Conservation (phyloP, 305 asterid species). For the Striga hermonthica region DNA sequence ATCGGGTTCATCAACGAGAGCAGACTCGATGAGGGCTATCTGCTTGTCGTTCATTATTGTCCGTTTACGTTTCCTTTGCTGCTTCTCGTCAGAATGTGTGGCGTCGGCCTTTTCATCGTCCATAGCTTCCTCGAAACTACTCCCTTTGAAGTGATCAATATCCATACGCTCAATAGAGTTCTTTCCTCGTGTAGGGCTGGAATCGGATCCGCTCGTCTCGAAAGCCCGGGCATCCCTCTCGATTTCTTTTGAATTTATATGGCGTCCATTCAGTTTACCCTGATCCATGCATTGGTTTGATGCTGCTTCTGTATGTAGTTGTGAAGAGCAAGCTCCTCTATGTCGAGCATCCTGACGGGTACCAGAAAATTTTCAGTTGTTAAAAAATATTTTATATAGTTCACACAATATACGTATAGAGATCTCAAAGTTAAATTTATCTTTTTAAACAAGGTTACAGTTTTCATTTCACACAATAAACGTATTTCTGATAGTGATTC, state of each 20-base stretch:
- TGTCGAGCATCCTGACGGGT: conserved; percentile 50
- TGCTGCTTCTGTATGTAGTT: conserved; percentile 35
- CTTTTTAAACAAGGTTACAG: conserved; percentile 7
- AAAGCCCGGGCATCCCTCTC: conserved; percentile 55
- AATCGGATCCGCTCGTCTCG: conserved; percentile 81
- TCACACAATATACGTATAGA: not conserved
- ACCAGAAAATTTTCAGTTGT: not conserved
- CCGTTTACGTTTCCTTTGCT: conserved; percentile 86
- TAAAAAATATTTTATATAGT: too few relatives aligned
- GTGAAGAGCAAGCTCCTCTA: conserved; percentile 34
- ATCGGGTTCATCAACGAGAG: conserved; percentile 77
- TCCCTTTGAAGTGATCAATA: conserved; percentile 50
- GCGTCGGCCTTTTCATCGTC: conserved; percentile 65
- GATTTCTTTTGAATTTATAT: conserved; percentile 37
- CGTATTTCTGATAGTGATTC: conserved; percentile 5
- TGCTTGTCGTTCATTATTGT: conserved; percentile 89
- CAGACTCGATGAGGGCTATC: conserved; percentile 70
- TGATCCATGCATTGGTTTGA: conserved; percentile 38
- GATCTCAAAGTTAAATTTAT: conserved; percentile 13
- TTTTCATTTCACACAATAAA: not conserved
- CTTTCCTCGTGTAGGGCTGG: conserved; percentile 71
- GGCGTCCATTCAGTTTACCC: conserved; percentile 39
- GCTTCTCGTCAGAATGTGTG: conserved; percentile 66
- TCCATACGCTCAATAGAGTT: conserved; percentile 44
- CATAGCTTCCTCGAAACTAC: conserved; percentile 48